Evolutionary conservation across 2,329 filamentous ascomycete genomes (phyloP), one percentile per base, ranked within the genome.

Genomic region (Nakataea oryzae): DNA sequence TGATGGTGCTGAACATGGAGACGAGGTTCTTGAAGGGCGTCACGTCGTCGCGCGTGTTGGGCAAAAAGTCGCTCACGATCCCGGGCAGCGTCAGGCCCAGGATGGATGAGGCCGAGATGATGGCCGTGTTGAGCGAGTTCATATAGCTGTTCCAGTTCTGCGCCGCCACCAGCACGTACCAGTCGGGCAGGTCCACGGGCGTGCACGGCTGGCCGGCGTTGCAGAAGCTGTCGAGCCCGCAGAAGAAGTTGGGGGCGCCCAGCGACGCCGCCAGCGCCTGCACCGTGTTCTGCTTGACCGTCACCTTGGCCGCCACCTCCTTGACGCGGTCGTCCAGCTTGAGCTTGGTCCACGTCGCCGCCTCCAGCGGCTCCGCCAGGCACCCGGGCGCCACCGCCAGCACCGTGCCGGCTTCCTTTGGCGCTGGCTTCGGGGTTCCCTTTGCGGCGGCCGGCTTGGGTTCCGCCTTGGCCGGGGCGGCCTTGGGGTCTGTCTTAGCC

Each of bases 71-170:
- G 56, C n/a, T 58, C 0, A 28, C 17, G n/a, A 58, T 58, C 14
- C 3, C 28, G 13, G 56, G 56, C 14, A 58, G 17, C 24, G 26
- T 27, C 13, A 58, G 56, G 28, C 28, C n/a, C 17, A 58, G 28
- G 28, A 58, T 58, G 56, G 27, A 30, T 26, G 56, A 32, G 12
- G 56, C 56, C 27, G 30, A 58, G 77, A 75, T 74, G 76, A 84
- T 12, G 79, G 74, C 29, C 76, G 79, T 29, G 74, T 81, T 74
- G 67, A 84, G 84, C 1, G 81, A 81, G 66, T 85, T 85, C 67
- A 83, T 75, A 50, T 76, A 73, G 47, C 81, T 83, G 70, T 85
- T 58, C 56, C 56, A 58, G 17, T 58, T 58, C 28, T 58, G 56
- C 28, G 32, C 24, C 21, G 28, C 56, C 28, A 58, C 56, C 8